Base-by-base conservation (phyloP, 768 basidiomycete species). In the Cystofilobasidium bisporidii region DNA sequence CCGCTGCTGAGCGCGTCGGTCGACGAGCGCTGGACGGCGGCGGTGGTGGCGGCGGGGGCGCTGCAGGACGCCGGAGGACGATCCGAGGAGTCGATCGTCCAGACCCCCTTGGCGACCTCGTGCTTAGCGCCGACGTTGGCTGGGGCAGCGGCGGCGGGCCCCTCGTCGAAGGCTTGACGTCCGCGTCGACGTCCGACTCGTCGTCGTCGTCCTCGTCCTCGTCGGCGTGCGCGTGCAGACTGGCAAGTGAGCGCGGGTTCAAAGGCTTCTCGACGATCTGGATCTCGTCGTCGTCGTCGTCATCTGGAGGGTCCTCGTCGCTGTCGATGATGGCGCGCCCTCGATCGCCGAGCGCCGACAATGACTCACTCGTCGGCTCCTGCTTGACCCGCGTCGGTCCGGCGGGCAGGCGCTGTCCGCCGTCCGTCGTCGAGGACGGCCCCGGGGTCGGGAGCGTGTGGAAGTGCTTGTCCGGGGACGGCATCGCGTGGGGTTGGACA, bases 71-170 rank as follows among this genome's bases (percentile, higher is more conserved):
- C 10, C 43, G 43, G 43, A 43, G 43, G 20, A 28, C 24, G 15
- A 32, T 32, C 0, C 30, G 20, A 32, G 40, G 43, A 15, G 40
- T 30, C 62, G 63, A 26, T 18, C 32, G 36, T 30, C 40, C 36
- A 43, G 18, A n/a, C 48, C 22, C 38, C 26, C 47, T 0, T 12
- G 32, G n/a, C n/a, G n/a, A n/a, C n/a, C n/a, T n/a, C n/a, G n/a
- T n/a, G n/a, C n/a, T n/a, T n/a, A n/a, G n/a, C 20, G 63, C 63
- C n/a, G 48, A 55, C 15, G 63, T 64, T 33, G 63, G 63, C n/a
- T 32, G 50, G 15, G 50, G 36, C 15, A 64, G 53, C 11, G 55
- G 40, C 8, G 63, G 61, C 24, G 32, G n/a, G n/a, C n/a, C n/a
- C n/a, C 20, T 14, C 45, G 45, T n/a, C 15, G 45, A 12, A 10